Evolutionary conservation across 192 early-diverging fungal species (phyloP).

Genomic region (Backusella tarrabulga): DNA sequence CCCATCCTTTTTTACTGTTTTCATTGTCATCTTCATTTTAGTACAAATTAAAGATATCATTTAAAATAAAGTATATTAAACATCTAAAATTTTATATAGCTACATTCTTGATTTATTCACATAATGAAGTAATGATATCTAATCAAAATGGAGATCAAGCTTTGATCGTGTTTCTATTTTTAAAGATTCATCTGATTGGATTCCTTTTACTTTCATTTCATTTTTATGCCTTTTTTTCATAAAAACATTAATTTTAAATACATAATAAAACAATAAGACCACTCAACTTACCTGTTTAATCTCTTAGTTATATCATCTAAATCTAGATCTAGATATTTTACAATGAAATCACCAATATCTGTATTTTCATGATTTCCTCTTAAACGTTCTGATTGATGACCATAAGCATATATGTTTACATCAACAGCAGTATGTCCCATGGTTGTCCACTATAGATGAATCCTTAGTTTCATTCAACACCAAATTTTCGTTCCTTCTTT

Average conservation of each 20-base stretch:
- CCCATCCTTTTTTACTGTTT: not conserved
- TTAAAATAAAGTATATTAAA: not conserved
- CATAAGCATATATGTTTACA: constrained; percentile 91
- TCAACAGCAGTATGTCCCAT: constrained; percentile 94
- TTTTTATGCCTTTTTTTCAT: not conserved
- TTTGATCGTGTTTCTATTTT: not conserved
- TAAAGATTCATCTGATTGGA: not conserved
- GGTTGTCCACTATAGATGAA: constrained; percentile 65
- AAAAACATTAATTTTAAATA: not conserved
- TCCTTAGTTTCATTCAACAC: not conserved
- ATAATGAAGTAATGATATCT: not conserved
- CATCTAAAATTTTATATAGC: not conserved
- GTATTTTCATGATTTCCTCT: constrained; percentile 88
- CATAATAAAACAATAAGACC: not conserved
- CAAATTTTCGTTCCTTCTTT: not conserved
- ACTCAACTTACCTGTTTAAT: not conserved
- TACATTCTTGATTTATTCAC: not conserved
- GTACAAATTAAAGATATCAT: not conserved
- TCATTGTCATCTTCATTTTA: not conserved
- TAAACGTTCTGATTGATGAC: constrained; percentile 56
- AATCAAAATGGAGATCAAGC: not conserved
- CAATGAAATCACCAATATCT: constrained; percentile 76
- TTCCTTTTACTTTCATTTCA: not conserved
- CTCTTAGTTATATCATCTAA: constrained; percentile 46
- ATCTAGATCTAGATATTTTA: constrained; percentile 57